These are phyloP conservation scores for Mercurialis annua DNA, from an alignment of 345 rosid species.

Conservation along the genomic window DNA sequence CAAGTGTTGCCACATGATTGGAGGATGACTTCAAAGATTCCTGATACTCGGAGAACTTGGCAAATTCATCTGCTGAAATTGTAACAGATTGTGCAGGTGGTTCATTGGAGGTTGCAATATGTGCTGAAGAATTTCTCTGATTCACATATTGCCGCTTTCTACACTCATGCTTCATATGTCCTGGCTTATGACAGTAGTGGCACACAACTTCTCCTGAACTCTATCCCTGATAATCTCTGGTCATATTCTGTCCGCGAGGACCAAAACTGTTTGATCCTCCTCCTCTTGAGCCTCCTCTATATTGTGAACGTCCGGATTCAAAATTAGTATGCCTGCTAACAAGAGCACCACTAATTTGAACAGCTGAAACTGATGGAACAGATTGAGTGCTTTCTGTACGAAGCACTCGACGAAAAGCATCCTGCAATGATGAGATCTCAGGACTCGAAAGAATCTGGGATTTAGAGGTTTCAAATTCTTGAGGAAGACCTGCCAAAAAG, in stretches of 20 bases:
- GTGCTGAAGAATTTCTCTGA: not conserved
- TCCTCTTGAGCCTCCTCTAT: not conserved
- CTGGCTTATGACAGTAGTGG: not conserved
- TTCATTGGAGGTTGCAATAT: not conserved
- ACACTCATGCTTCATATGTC: not conserved
- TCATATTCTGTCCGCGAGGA: not conserved
- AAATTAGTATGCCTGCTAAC: not conserved
- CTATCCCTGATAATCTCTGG: no score
- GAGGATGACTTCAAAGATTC: not conserved
- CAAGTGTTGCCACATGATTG: no score
- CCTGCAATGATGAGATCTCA: not conserved
- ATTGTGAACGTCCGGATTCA: no score
- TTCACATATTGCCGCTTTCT: not conserved
- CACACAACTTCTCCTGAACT: not conserved
- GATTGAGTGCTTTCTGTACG: not conserved
- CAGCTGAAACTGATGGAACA: no score
- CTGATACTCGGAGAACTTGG: not conserved
- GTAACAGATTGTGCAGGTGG: not conserved
- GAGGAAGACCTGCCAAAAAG: not conserved
- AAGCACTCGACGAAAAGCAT: not conserved
- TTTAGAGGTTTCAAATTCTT: not conserved
- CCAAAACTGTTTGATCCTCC: no score
- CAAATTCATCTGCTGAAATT: not conserved
- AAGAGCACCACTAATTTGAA: not conserved
- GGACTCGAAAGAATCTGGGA: not conserved